Base-by-base conservation (phyloP, 2,329 filamentous ascomycete species). In the Bretziella fagacearum region DNA sequence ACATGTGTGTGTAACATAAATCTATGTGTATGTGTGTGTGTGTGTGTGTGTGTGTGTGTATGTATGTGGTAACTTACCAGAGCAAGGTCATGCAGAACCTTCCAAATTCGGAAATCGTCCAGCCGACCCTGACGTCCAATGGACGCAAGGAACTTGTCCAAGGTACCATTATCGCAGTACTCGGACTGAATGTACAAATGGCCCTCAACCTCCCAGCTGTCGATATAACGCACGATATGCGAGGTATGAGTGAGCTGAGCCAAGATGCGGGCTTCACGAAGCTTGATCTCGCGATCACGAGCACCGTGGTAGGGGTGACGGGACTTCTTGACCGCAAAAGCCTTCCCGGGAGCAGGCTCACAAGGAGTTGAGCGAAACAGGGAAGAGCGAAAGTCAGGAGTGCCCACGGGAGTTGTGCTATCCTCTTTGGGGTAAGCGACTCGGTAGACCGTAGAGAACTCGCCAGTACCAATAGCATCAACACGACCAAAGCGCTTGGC, bases 21-120 rank as follows among this genome's bases (percentile, higher is more conserved):
- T n/a, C n/a, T n/a, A n/a, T n/a, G n/a, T n/a, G n/a, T n/a, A n/a
- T n/a, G n/a, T n/a, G n/a, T n/a, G n/a, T n/a, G n/a, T n/a, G n/a
- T n/a, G n/a, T n/a, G n/a, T n/a, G n/a, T n/a, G n/a, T n/a, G n/a
- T n/a, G n/a, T n/a, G n/a, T n/a, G n/a, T n/a, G n/a, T n/a, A n/a
- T n/a, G n/a, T n/a, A n/a, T n/a, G n/a, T n/a, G n/a, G 32, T 2
- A 39, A 68, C 81, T 64, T 74, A 91, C 85, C 68, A 81, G 67
- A 56, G 79, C 74, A 50, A 94, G 64, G 61, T 98, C 91, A 35
- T 94, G 73, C 55, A 96, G 67, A 49, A 96, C 89, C 66, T 98
- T 98, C 85, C 91, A 98, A 61, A 96, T 95, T 52, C 91, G 77
- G 64, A 98, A 98, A 60, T 96, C 91, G 62, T 98, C 91, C 54